phyloP scores from a whole-genome alignment of 1,284 basidiomycete species.

The Mrakiaceae sp. region DNA sequence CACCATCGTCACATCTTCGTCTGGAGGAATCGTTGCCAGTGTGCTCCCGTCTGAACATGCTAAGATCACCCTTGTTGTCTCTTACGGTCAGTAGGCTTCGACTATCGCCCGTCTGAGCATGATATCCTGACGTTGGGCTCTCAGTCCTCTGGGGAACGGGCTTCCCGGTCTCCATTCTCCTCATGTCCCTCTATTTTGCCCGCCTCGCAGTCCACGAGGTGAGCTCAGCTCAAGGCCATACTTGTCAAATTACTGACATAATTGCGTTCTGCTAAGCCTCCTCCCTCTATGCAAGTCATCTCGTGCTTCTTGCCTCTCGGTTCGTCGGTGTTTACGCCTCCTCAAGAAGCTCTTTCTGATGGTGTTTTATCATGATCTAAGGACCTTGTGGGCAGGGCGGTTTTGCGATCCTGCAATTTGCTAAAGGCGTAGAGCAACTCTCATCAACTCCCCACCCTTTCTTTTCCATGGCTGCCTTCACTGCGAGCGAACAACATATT shows the following conservation, averaged over 20 bases:
- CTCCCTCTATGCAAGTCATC: slow-evolving; percentile 41
- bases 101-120: not conserved
- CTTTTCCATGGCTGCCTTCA: too few species aligned
- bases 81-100: slow-evolving; percentile 20
- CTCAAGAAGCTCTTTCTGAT: not conserved
- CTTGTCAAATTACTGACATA: slow-evolving; percentile 25
- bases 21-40: slow-evolving; percentile 49
- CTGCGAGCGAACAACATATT: too few species aligned
- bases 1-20: slow-evolving; percentile 53
- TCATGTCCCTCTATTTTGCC: slow-evolving; percentile 47
- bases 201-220: slow-evolving; percentile 34
- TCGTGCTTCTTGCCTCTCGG: slow-evolving; percentile 47
- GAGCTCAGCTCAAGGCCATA: slow-evolving; percentile 35
- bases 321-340: not conserved
- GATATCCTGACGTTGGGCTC: slow-evolving; percentile 8
- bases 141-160: slow-evolving; percentile 36
- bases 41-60: slow-evolving; percentile 39
- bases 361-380: not conserved
- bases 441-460: slow-evolving; percentile 27
- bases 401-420: slow-evolving; percentile 47
- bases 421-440: slow-evolving; percentile 37
- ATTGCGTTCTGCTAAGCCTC: slow-evolving; percentile 32
- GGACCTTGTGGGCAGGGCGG: slow-evolving; percentile 51
- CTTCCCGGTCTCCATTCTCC: slow-evolving; percentile 43
- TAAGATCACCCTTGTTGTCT: slow-evolving; percentile 43